Percentiles rank a stretch among this genome's conserved stretches.
Conservation (phyloP, 495 filamentous ascomycete species). For the Thozetella sp. region DNA sequence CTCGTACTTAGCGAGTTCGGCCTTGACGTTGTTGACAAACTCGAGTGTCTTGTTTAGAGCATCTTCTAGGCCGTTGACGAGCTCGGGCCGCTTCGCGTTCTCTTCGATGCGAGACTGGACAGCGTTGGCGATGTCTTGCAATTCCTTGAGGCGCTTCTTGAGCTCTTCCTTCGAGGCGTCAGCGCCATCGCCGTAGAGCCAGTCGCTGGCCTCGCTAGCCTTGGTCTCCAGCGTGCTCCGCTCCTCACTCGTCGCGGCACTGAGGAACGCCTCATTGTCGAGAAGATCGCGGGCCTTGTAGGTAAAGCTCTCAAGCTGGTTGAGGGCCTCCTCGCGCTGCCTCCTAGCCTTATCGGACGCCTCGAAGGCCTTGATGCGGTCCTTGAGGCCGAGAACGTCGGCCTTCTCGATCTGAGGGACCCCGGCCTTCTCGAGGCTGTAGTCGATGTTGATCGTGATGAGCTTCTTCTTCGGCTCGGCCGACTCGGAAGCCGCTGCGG, state of each 20-base stretch:
- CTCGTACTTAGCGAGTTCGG: conserved; percentile 45
- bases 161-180: conserved; percentile 72
- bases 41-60: conserved; percentile 56
- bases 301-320: conserved; percentile 91
- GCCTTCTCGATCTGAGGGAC: conserved; percentile 54
- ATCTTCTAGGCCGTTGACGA: conserved; percentile 63
- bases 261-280: conserved; percentile 72
- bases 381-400: conserved; percentile 67
- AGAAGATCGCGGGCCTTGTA: conserved; percentile 86
- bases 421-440: conserved; percentile 63
- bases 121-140: conserved; percentile 71
- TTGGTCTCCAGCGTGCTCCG: conserved; percentile 63
- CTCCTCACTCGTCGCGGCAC: conserved; percentile 65
- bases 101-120: conserved; percentile 71
- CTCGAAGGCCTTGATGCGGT: conserved; percentile 78
- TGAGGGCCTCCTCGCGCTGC: conserved; percentile 83
- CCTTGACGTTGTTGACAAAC: conserved; percentile 54
- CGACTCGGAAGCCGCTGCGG: conserved; percentile 44
- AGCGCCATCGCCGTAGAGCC: conserved; percentile 86
- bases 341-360: conserved; percentile 76
- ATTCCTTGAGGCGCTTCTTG: conserved; percentile 68
- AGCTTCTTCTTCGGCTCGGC: conserved; percentile 59
- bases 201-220: conserved; percentile 72
- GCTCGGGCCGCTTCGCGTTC: conserved; percentile 62
- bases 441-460: conserved; percentile 69